These are phyloP conservation scores for Eucalyptus coolabah DNA, from an alignment of 345 rosid species.

Conservation along the genomic window DNA sequence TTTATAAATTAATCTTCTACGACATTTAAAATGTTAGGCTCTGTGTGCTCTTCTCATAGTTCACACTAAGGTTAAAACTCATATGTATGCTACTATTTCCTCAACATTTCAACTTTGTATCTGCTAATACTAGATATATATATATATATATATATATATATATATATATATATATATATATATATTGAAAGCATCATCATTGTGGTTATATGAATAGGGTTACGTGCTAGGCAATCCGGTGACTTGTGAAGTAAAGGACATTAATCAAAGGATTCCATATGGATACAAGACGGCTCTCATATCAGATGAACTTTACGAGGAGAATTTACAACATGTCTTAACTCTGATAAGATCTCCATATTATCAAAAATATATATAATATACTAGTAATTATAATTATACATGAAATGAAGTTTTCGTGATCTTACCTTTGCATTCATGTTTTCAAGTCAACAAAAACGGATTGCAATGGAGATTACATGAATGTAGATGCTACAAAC, in stretches of 20 bases:
- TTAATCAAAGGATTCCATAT: conserved; percentile 9
- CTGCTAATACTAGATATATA: neutral
- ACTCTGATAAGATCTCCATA: neutral
- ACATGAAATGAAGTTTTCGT: neutral
- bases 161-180: neutral
- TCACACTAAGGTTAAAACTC: neutral
- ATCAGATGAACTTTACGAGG: conserved; percentile 46
- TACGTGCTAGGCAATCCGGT: conserved; percentile 31
- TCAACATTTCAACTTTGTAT: neutral
- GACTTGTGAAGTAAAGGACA: conserved; percentile 7
- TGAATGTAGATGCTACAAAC: neutral
- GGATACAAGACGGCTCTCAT: conserved; percentile 41
- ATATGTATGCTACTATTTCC: neutral
- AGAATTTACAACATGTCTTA: neutral
- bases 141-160: neutral
- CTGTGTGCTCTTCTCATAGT: neutral
- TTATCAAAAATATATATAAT: neutral
- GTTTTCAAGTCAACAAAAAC: neutral
- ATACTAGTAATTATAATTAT: neutral
- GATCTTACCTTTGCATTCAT: neutral
- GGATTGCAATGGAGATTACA: conserved; percentile 5
- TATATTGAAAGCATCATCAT: neutral
- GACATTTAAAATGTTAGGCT: neutral
- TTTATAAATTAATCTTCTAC: neutral
- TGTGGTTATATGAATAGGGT: conserved; percentile 12